These are phyloP conservation scores for Blastosporella zonata DNA, from an alignment of 1,284 basidiomycete genomes.

Conservation along the genomic window DNA sequence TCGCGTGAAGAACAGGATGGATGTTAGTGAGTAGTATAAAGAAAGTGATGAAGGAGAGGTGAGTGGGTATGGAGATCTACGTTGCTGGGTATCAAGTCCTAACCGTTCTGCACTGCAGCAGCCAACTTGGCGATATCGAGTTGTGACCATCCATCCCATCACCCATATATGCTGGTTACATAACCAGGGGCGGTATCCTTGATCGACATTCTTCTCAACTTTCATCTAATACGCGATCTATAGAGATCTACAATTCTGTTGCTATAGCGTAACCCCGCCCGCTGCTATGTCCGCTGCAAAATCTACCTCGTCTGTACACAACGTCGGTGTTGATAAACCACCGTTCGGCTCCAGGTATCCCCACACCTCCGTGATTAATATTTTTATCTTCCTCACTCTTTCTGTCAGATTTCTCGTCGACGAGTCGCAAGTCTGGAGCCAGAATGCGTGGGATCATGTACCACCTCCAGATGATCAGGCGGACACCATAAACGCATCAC, in stretches of 20 bases:
- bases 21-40: neutral
- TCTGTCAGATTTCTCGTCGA: slow-evolving; percentile 57
- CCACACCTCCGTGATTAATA: neutral
- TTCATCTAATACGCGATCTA: slow-evolving; percentile 1
- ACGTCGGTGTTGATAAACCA: slow-evolving; percentile 53
- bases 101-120: slow-evolving; percentile 16
- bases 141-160: slow-evolving; percentile 9
- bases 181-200: slow-evolving; percentile 13
- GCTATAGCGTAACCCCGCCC: neutral
- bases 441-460: slow-evolving; percentile 89
- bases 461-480: slow-evolving; percentile 78
- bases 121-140: slow-evolving; percentile 11
- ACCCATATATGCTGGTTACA: slow-evolving; percentile 12
- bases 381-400: neutral
- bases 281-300: slow-evolving; percentile 24
- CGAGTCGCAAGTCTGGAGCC: slow-evolving; percentile 64
- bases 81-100: slow-evolving; percentile 12
- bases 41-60: slow-evolving; percentile 8
- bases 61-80: slow-evolving; percentile 7
- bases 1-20: neutral
- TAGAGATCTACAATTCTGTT: slow-evolving; percentile 11
- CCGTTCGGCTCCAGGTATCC: slow-evolving; percentile 69
- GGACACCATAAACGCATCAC: slow-evolving; percentile 63
- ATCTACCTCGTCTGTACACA: slow-evolving; percentile 62
- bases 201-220: slow-evolving; percentile 5